phyloP scores from a whole-genome alignment of 345 rosid genomes.

The Euclidium syriacum region DNA sequence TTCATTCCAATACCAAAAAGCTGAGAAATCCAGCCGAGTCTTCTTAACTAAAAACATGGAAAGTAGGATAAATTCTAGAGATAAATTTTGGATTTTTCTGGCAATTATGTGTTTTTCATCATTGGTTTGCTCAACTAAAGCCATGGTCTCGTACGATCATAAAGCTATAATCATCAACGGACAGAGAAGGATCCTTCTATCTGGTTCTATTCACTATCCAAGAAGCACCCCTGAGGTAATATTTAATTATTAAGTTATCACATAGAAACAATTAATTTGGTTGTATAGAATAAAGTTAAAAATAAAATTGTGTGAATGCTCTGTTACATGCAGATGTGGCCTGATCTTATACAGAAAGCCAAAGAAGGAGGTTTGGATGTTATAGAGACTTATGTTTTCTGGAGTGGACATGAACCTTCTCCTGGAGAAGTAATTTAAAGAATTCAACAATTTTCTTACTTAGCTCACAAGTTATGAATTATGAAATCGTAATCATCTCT shows the following conservation, averaged over 20 bases:
- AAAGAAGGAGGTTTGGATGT: slow-evolving; percentile 82
- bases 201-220: slow-evolving; percentile 86
- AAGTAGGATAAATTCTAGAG: background rate
- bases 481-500: background rate
- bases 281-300: background rate
- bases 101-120: slow-evolving; percentile 3
- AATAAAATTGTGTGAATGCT: background rate
- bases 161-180: slow-evolving; percentile 60
- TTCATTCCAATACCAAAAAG: slow-evolving; percentile 1
- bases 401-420: slow-evolving; percentile 84
- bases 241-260: background rate
- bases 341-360: slow-evolving; percentile 76
- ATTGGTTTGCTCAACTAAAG: background rate
- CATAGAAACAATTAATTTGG: background rate
- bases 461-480: background rate
- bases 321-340: slow-evolving; percentile 65
- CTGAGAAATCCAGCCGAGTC: background rate
- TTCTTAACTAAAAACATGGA: background rate
- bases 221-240: slow-evolving; percentile 76
- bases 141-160: slow-evolving; percentile 45
- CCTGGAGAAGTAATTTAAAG: slow-evolving; percentile 56
- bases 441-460: slow-evolving; percentile 4
- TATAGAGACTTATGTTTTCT: slow-evolving; percentile 79
- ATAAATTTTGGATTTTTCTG: background rate
- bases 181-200: slow-evolving; percentile 55